A percentile compares a stretch with the other conserved stretches of the same genome.
Conservation (phyloP, 1,139 yeast species). For the Taphrina confusa region DNA sequence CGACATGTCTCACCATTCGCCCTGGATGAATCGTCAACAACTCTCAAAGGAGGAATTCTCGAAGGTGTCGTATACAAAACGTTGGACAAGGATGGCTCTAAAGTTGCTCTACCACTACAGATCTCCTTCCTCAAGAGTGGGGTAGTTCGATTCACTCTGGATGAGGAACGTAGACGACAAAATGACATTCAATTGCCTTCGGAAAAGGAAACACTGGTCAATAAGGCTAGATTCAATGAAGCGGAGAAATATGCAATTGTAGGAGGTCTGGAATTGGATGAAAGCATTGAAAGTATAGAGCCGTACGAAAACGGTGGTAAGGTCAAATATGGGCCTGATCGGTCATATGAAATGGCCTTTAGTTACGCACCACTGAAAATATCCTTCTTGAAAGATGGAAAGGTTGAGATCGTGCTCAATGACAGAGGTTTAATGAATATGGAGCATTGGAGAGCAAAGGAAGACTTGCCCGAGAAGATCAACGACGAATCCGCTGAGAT, state of each 20-base stretch:
- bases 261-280: conserved; percentile 42
- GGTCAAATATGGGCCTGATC: conserved; percentile 51
- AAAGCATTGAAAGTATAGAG: conserved; percentile 31
- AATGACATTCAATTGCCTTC: conserved; percentile 45
- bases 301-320: conserved; percentile 39
- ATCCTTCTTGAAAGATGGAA: conserved; percentile 52
- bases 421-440: conserved; percentile 68
- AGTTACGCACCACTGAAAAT: conserved; percentile 57
- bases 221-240: conserved; percentile 58
- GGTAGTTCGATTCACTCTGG: conserved; percentile 61
- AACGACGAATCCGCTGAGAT: conserved; percentile 44
- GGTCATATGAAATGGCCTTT: conserved; percentile 51
- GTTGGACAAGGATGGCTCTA: conserved; percentile 44
- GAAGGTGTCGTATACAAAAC: conserved; percentile 55
- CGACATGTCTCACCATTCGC: conserved; percentile 55
- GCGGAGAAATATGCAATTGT: conserved; percentile 63
- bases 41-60: conserved; percentile 45
- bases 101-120: conserved; percentile 56
- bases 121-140: conserved; percentile 58
- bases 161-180: conserved; percentile 57
- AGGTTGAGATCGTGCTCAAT: conserved; percentile 61
- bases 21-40: conserved; percentile 53
- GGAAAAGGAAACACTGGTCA: conserved; percentile 27
- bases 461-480: conserved; percentile 40
- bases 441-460: conserved; percentile 65